These are phyloP conservation scores for Penicillium bovifimosum DNA, from an alignment of 495 filamentous ascomycete species.

Conservation along the genomic window DNA sequence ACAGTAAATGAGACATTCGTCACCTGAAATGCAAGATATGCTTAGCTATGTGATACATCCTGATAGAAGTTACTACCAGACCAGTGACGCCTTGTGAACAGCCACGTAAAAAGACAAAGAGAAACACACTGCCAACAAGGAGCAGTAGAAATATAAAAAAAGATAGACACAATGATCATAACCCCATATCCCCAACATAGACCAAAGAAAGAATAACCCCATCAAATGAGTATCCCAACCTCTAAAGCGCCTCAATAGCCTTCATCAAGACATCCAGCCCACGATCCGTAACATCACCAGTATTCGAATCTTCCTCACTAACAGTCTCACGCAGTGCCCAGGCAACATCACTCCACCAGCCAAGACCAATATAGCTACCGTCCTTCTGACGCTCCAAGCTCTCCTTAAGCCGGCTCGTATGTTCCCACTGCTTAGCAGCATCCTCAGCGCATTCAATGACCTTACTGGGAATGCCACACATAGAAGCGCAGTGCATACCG, in stretches of 20 bases:
- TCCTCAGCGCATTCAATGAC: slow-evolving; percentile 83
- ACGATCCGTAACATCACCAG: slow-evolving; percentile 38
- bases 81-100: background rate
- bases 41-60: background rate
- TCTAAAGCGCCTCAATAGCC: slow-evolving; percentile 71
- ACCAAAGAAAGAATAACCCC: background rate
- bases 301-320: slow-evolving; percentile 39
- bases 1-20: no score
- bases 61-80: no score
- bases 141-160: background rate
- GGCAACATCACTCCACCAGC: slow-evolving; percentile 86
- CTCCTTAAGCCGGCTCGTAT: slow-evolving; percentile 84
- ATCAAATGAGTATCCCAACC: background rate
- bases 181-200: background rate
- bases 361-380: slow-evolving; percentile 75
- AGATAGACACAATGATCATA: background rate
- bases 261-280: slow-evolving; percentile 66
- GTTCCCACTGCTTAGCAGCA: slow-evolving; percentile 93
- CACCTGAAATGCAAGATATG: background rate
- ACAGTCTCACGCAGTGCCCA: slow-evolving; percentile 61
- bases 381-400: slow-evolving; percentile 73
- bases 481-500: slow-evolving; percentile 98
- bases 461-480: slow-evolving; percentile 86
- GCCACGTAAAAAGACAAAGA: background rate
- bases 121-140: background rate